A percentile compares a stretch with the other conserved stretches of the same genome.
These are phyloP conservation scores for Tricladium varicosporioides DNA, from an alignment of 2,329 filamentous ascomycete species.

Conservation along the genomic window DNA sequence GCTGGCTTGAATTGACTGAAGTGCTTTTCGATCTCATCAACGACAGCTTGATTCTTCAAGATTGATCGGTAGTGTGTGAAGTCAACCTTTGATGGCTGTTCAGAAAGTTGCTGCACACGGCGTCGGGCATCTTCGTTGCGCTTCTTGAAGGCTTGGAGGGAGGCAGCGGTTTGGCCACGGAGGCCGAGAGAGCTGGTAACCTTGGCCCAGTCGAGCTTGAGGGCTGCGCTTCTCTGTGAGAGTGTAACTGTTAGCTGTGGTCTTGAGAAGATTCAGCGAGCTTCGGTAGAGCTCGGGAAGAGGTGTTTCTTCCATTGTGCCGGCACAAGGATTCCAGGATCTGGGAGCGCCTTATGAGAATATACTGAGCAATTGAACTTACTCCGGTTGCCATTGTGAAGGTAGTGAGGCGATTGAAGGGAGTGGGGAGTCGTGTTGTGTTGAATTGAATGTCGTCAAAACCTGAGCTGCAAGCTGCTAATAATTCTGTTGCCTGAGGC, in stretches of 20 bases:
- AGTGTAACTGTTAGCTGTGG: conserved; percentile 26
- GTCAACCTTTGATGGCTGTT: conserved; percentile 84
- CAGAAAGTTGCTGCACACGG: conserved; percentile 80
- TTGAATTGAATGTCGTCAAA: conserved; percentile 33
- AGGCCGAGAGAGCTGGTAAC: conserved; percentile 92
- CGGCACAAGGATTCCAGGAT: not conserved
- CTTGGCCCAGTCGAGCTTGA: conserved; percentile 99
- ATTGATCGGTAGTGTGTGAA: conserved; percentile 87
- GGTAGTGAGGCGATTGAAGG: conserved; percentile 45
- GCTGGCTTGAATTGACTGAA: conserved; percentile 88
- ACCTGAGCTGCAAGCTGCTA: conserved; percentile 14
- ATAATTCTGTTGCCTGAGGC: conserved; percentile 23
- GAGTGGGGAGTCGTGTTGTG: conserved; percentile 47
- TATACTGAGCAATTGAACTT: conserved; percentile 44
- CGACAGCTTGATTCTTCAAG: conserved; percentile 93
- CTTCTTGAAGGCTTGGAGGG: conserved; percentile 97
- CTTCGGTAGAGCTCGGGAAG: conserved; percentile 21
- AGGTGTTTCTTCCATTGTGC: conserved; percentile 2
- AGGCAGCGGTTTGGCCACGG: conserved; percentile 86
- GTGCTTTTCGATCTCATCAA: conserved; percentile 97
- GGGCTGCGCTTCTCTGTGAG: conserved; percentile 87
- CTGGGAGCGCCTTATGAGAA: conserved; percentile 8
- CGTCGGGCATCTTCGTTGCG: conserved; percentile 98
- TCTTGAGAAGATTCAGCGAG: conserved; percentile 11
- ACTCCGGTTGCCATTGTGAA: conserved; percentile 66